Evolutionary conservation across 139 green algal species (phyloP).

Genomic region (Bryopsis sp.): DNA sequence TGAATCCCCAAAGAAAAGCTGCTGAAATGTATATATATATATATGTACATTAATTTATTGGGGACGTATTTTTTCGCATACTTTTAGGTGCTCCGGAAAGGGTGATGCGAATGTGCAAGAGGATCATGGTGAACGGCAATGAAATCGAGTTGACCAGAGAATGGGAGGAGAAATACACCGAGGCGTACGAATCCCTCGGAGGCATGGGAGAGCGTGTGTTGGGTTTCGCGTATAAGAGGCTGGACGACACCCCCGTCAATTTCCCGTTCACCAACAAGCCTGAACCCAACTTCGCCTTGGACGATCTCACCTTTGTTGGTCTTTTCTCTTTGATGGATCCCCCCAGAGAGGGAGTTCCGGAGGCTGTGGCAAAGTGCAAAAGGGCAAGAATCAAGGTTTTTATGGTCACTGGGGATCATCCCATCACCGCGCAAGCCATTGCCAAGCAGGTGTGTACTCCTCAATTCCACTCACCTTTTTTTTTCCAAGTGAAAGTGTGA

Average conservation of each 20-base stretch:
- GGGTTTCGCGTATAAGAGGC: constrained; percentile 52
- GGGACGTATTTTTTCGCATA: no score
- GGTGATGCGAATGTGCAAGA: constrained; percentile 35
- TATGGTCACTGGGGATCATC: constrained; percentile 79
- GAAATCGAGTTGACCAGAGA: constrained; percentile 30
- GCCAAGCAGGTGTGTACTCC: constrained; percentile 32
- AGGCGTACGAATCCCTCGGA: constrained; percentile 47
- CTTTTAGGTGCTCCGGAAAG: constrained; percentile 39
- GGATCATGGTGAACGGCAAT: constrained; percentile 37
- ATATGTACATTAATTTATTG: no score
- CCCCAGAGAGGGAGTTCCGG: constrained; percentile 54
- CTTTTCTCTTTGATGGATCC: constrained; percentile 76
- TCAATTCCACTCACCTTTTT: not conserved
- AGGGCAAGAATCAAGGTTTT: constrained; percentile 52
- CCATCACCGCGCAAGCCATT: constrained; percentile 64
- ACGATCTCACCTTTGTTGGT: constrained; percentile 58
- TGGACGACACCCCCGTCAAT: constrained; percentile 20
- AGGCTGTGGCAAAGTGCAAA: constrained; percentile 55
- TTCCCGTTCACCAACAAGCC: constrained; percentile 41
- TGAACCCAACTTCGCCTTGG: constrained; percentile 36
- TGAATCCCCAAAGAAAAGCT: no score
- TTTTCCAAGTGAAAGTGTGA: no score
- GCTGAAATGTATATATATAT: no score
- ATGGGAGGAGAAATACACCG: constrained; percentile 12
- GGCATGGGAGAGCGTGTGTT: constrained; percentile 64